Evolutionary conservation across 139 green algal species (phyloP).

Genomic region (Desmodesmus armatus): DNA sequence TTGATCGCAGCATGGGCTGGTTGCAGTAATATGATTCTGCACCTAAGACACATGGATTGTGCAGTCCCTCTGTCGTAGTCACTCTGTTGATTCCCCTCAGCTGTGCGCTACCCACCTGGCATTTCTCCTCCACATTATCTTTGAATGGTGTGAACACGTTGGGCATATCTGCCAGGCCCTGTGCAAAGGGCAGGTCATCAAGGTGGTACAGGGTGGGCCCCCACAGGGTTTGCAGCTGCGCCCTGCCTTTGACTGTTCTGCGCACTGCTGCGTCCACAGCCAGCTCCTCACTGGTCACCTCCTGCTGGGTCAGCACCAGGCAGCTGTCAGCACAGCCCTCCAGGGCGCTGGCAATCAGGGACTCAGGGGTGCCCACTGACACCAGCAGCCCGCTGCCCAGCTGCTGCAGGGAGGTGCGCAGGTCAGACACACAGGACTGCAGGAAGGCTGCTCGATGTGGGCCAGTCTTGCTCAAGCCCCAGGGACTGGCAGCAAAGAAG

Average conservation of each 20-base stretch:
- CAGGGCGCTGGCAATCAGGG: constrained; percentile 70
- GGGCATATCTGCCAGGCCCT: constrained; percentile 55
- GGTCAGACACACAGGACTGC: constrained; percentile 84
- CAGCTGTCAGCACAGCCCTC: not conserved
- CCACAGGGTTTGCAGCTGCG: constrained; percentile 75
- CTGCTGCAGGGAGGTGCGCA: constrained; percentile 67
- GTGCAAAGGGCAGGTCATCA: constrained; percentile 89
- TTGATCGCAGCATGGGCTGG: no score
- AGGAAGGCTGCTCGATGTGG: constrained; percentile 83
- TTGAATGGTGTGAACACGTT: constrained; percentile 95
- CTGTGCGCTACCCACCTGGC: constrained; percentile 16
- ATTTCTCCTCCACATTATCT: constrained; percentile 66
- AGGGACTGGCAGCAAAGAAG: constrained; percentile 61
- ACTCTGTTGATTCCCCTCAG: not conserved
- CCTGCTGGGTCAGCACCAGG: constrained; percentile 77
- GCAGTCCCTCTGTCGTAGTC: no score
- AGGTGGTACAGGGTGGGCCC: constrained; percentile 89
- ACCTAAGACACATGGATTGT: no score
- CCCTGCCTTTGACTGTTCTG: constrained; percentile 31
- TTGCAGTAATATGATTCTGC: no score
- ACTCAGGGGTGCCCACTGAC: constrained; percentile 80
- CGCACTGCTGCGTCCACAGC: constrained; percentile 69
- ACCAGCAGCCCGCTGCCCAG: constrained; percentile 86
- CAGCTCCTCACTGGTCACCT: constrained; percentile 86
- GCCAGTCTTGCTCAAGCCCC: constrained; percentile 71